phyloP scores from a whole-genome alignment of 345 rosid species.

The Syzygium jambos region DNA sequence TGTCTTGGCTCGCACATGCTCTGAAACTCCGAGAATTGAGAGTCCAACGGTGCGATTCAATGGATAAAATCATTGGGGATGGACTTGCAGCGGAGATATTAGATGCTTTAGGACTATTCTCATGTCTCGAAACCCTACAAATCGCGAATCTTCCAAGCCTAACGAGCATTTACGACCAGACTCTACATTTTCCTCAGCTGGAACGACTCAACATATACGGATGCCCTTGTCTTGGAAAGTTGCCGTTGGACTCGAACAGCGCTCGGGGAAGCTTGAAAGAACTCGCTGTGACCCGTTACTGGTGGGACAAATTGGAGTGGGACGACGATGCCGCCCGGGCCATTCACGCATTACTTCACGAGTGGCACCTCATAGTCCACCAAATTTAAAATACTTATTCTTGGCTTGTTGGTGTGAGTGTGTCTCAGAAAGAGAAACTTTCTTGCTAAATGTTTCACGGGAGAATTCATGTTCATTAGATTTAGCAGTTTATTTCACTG shows the following conservation, averaged over 20 bases:
- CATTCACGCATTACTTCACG: not conserved
- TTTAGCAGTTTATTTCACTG: not conserved
- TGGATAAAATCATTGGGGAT: not conserved
- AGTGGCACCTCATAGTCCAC: no score
- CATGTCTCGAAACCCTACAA: not conserved
- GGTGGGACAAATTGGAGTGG: not conserved
- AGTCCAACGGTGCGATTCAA: not conserved
- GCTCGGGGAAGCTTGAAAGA: not conserved
- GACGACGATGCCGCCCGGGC: not conserved
- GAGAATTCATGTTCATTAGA: not conserved
- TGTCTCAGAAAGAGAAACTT: not conserved
- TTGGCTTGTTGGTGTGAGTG: not conserved
- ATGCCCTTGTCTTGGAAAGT: not conserved
- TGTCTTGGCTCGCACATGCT: not conserved
- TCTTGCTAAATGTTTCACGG: not conserved
- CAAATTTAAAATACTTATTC: no score
- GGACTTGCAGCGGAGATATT: not conserved
- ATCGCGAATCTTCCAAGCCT: not conserved
- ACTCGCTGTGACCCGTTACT: not conserved
- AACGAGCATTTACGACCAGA: not conserved
- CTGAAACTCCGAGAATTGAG: not conserved
- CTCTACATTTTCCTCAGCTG: not conserved
- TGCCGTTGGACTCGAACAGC: not conserved
- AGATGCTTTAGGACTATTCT: not conserved
- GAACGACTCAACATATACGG: not conserved